Percentiles rank a stretch among this genome's conserved stretches.
Evolutionary conservation across 495 filamentous ascomycete species (phyloP).

Genomic region (Penicillium cinerascens): DNA sequence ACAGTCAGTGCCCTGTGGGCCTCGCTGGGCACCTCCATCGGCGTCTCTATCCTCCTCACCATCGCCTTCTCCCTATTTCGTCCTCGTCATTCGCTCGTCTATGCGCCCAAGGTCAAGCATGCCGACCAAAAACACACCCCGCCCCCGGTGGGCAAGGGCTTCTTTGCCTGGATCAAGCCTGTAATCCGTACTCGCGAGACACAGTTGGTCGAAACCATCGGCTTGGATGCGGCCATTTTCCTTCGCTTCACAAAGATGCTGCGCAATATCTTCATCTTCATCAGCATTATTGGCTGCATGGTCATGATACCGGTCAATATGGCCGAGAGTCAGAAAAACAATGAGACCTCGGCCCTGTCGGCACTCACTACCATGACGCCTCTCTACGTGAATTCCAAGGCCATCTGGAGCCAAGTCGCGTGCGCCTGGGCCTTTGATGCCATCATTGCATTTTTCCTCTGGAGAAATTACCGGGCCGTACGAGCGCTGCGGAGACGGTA

Average conservation of each 20-base stretch:
- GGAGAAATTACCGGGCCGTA: conserved; percentile 82
- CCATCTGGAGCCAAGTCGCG: conserved; percentile 76
- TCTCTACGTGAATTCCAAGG: conserved; percentile 36
- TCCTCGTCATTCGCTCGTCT: conserved; percentile 85
- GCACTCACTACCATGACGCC: conserved; percentile 55
- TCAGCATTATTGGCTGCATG: conserved; percentile 69
- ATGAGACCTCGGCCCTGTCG: conserved; percentile 19
- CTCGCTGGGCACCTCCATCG: conserved; percentile 79
- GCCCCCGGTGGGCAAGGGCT: conserved; percentile 81
- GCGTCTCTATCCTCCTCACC: conserved; percentile 65
- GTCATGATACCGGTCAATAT: conserved; percentile 85
- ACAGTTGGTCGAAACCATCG: conserved; percentile 70
- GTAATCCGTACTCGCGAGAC: conserved; percentile 72
- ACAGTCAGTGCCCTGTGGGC: conserved; percentile 65
- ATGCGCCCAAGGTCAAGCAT: conserved; percentile 91
- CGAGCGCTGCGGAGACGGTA: conserved; percentile 68
- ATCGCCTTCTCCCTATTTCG: conserved; percentile 83
- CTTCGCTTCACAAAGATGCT: conserved; percentile 88
- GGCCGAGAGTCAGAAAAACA: conserved; percentile 41
- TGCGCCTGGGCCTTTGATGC: conserved; percentile 76
- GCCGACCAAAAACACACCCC: conserved; percentile 88
- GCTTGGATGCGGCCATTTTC: conserved; percentile 88
- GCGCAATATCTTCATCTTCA: conserved; percentile 76
- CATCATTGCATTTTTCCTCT: conserved; percentile 75
- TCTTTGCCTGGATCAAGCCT: conserved; percentile 81